Conservation (phyloP, 306 rosid species). For the Vigna hirtella region DNA sequence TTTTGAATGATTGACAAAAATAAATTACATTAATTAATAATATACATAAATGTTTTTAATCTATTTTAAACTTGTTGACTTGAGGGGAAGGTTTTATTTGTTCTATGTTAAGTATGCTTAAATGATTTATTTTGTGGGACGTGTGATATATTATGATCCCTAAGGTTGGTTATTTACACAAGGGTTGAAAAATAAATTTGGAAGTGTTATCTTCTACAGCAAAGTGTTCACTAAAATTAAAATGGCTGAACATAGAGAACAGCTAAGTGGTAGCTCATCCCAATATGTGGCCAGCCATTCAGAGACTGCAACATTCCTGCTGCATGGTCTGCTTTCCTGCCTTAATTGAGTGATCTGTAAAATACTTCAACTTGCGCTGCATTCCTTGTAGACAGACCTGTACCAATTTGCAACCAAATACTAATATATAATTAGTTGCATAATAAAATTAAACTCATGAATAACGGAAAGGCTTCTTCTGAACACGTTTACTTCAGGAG, state of each 20-base stretch:
- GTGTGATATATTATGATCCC: constrained; percentile 20
- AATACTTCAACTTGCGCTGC: constrained; percentile 41
- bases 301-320: constrained; percentile 39
- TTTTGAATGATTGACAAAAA: too few relatives aligned
- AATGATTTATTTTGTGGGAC: constrained; percentile 1
- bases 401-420: constrained; percentile 38
- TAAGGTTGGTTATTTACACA: neutral
- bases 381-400: constrained; percentile 34
- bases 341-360: constrained; percentile 32
- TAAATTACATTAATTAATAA: too few relatives aligned
- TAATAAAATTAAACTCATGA: neutral
- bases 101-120: neutral
- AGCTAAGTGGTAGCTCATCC: constrained; percentile 52
- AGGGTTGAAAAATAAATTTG: neutral
- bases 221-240: constrained; percentile 40
- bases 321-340: constrained; percentile 22
- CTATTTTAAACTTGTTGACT: neutral
- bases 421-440: neutral
- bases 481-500: constrained; percentile 34
- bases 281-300: constrained; percentile 51
- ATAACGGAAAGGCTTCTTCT: neutral
- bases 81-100: neutral
- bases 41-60: neutral
- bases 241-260: constrained; percentile 36
- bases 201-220: neutral